Evolutionary conservation across 2,329 filamentous ascomycete genomes (phyloP).

Genomic region (Aspergillus vadensis): DNA sequence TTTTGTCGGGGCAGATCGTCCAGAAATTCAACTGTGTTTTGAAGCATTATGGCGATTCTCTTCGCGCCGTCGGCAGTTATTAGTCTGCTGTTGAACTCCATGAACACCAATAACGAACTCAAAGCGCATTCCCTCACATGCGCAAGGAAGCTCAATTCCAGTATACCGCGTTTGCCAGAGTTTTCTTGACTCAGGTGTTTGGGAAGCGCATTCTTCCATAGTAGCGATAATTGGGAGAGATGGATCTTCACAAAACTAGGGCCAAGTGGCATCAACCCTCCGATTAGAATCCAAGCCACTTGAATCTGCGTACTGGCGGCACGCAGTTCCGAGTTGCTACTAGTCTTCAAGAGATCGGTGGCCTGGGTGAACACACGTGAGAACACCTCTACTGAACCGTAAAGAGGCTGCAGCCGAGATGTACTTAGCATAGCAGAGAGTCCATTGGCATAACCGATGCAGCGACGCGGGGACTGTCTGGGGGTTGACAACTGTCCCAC

Average conservation of each 20-base stretch:
- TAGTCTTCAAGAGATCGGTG: constrained; percentile 88
- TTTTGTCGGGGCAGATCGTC: constrained; percentile 81
- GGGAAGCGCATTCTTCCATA: constrained; percentile 97
- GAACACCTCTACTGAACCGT: constrained; percentile 94
- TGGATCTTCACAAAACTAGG: constrained; percentile 99
- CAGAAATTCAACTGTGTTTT: constrained; percentile 90
- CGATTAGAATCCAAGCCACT: constrained; percentile 96
- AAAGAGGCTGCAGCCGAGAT: constrained; percentile 81
- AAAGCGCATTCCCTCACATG: constrained; percentile 95
- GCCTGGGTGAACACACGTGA: constrained; percentile 88
- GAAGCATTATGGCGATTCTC: constrained; percentile 88
- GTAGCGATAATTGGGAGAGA: constrained; percentile 83
- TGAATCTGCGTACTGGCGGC: constrained; percentile 94
- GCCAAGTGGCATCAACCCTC: constrained; percentile 91
- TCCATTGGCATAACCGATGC: constrained; percentile 88
- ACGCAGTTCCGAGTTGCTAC: constrained; percentile 84
- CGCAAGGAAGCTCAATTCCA: constrained; percentile 89
- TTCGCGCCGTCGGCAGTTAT: constrained; percentile 93
- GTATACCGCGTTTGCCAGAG: constrained; percentile 74
- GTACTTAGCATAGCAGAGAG: constrained; percentile 88
- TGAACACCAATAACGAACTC: constrained; percentile 85
- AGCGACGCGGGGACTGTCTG: constrained; percentile 77
- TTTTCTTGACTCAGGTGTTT: constrained; percentile 94
- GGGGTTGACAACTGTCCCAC: constrained; percentile 73
- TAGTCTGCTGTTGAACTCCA: constrained; percentile 89